phyloP scores from a whole-genome alignment of 129 eudicot genomes.

The Tanacetum coccineum region DNA sequence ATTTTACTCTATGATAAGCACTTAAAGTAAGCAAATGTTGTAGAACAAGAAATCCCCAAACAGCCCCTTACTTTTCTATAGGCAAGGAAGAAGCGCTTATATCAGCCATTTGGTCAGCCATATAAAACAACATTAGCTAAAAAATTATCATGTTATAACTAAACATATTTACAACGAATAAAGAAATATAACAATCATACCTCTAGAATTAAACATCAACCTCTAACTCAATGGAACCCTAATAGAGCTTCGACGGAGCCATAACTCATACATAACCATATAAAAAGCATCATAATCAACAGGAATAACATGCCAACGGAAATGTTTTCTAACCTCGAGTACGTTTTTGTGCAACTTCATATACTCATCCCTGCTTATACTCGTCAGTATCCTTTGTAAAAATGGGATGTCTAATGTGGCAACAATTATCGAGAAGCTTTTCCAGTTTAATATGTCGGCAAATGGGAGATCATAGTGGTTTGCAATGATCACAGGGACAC shows the following conservation, averaged over 20 bases:
- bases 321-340: constrained; percentile 62
- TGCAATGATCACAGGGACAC: constrained; percentile 85
- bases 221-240: constrained; percentile 31
- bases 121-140: not conserved
- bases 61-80: no score
- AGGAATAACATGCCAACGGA: constrained; percentile 69
- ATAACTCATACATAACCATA: constrained; percentile 81
- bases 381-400: constrained; percentile 51
- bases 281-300: constrained; percentile 75
- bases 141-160: constrained; percentile 6
- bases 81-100: no score
- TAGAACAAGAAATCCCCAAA: no score
- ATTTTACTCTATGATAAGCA: no score
- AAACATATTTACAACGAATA: constrained; percentile 23
- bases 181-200: constrained; percentile 22
- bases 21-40: no score
- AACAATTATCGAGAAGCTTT: constrained; percentile 68
- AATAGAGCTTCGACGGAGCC: constrained; percentile 70
- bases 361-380: constrained; percentile 46
- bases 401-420: constrained; percentile 66
- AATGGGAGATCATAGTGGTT: constrained; percentile 87
- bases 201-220: not conserved
- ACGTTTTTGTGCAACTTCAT: constrained; percentile 45
- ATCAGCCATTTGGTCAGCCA: not conserved
- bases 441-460: constrained; percentile 74